These are phyloP conservation scores for Castanea sativa DNA, from an alignment of 306 rosid species.

Conservation along the genomic window DNA sequence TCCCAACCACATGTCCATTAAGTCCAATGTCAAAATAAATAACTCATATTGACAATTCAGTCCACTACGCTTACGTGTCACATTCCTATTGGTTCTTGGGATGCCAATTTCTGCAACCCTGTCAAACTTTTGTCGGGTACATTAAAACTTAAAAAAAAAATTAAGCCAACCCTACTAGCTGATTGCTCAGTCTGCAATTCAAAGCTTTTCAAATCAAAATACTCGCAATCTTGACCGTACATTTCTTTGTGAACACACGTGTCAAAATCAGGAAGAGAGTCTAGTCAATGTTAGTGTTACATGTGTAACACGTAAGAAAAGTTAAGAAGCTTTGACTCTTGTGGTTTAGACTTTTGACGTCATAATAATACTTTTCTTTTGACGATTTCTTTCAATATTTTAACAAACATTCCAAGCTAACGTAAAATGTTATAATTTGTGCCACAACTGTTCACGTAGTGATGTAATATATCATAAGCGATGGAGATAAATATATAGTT, in stretches of 20 bases:
- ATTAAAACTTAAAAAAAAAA: background rate
- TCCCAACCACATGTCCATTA: background rate
- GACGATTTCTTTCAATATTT: background rate
- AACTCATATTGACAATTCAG: background rate
- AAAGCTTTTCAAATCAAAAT: no score
- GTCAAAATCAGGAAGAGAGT: background rate
- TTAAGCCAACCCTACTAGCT: background rate
- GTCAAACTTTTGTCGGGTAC: background rate
- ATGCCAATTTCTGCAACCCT: background rate
- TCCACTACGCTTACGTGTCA: background rate
- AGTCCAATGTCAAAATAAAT: background rate
- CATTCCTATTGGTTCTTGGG: background rate
- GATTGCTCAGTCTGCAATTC: background rate
- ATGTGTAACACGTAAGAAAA: background rate
- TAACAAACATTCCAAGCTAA: no score
- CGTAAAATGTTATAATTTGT: no score
- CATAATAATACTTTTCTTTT: background rate
- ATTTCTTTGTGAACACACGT: background rate
- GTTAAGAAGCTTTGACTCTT: constrained; percentile 1
- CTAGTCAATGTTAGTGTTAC: background rate
- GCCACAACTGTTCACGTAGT: rapidly evolving
- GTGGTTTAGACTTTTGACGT: background rate
- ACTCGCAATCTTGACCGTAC: background rate
- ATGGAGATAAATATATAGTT: no score
- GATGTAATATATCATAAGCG: rapidly evolving